phyloP scores from a whole-genome alignment of 2,329 filamentous ascomycete species.

The Diaporthe eres region DNA sequence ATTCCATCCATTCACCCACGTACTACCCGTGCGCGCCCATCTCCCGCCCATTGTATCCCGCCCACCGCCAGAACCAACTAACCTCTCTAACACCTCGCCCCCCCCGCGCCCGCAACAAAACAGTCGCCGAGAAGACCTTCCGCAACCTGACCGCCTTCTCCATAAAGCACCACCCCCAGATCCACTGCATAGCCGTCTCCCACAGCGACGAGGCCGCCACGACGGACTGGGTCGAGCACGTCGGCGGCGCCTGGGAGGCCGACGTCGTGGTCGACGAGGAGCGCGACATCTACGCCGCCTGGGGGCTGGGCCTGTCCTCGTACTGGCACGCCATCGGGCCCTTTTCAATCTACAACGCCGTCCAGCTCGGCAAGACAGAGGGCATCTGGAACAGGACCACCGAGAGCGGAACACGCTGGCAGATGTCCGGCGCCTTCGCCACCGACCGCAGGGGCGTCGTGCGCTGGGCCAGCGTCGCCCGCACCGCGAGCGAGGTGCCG shows the following conservation, averaged over 20 bases:
- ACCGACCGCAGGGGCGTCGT: conserved; percentile 67
- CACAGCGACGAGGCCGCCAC: conserved; percentile 69
- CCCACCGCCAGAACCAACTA: background rate
- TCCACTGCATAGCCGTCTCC: conserved; percentile 74
- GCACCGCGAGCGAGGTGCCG: conserved; percentile 66
- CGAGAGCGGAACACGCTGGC: conserved; percentile 78
- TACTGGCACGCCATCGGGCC: conserved; percentile 76
- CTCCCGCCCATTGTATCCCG: background rate
- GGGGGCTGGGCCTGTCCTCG: conserved; percentile 74
- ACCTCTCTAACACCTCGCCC: conserved; percentile 8
- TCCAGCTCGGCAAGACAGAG: conserved; percentile 71
- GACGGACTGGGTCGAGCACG: conserved; percentile 68
- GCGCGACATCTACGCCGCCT: conserved; percentile 72
- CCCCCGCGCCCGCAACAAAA: background rate
- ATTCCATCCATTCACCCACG: background rate
- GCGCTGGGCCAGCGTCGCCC: conserved; percentile 64
- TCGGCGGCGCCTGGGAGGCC: conserved; percentile 71
- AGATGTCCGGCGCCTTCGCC: conserved; percentile 76
- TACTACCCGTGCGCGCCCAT: background rate
- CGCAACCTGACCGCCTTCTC: conserved; percentile 67
- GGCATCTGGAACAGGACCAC: conserved; percentile 76
- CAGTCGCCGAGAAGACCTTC: conserved; percentile 79
- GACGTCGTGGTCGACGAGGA: conserved; percentile 72
- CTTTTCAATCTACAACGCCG: conserved; percentile 68
- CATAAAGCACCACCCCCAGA: conserved; percentile 58